Conservation (phyloP, 1,139 yeast species). For the Saccharomycopsis hybrid region DNA sequence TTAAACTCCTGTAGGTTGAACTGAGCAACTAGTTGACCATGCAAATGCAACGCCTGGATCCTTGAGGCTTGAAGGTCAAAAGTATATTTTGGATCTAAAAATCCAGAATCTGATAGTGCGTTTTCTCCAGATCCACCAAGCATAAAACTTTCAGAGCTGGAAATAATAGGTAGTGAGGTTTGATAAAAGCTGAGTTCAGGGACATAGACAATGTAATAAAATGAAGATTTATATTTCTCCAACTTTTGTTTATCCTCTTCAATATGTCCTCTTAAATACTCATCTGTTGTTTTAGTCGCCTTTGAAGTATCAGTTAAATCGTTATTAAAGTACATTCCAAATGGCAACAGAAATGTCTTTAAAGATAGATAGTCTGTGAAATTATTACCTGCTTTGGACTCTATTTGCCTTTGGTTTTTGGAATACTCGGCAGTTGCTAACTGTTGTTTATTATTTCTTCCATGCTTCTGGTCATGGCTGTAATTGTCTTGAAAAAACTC, state of each 20-base stretch:
- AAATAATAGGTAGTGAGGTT: conserved; percentile 19
- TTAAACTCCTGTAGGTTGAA: conserved; percentile 1
- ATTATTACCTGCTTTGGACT: neutral
- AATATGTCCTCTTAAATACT: conserved; percentile 7
- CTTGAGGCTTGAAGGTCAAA: conserved; percentile 19
- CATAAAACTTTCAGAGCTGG: conserved; percentile 6
- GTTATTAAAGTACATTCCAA: conserved; percentile 14
- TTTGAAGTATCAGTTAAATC: neutral
- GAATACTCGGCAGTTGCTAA: too few relatives aligned
- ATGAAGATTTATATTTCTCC: conserved; percentile 15
- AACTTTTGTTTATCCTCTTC: conserved; percentile 16
- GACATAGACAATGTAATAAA: conserved; percentile 15
- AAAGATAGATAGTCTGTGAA: conserved; percentile 5
- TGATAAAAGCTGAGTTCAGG: conserved; percentile 19
- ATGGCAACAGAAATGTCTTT: conserved; percentile 16
- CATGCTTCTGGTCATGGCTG: neutral
- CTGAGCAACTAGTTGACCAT: conserved; percentile 13
- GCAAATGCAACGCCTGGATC: conserved; percentile 17
- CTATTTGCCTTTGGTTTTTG: too few relatives aligned
- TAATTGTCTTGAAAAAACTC: conserved; percentile 15
- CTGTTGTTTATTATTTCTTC: too few relatives aligned
- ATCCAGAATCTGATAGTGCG: conserved; percentile 13
- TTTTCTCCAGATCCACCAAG: neutral
- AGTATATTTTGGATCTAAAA: conserved; percentile 19
- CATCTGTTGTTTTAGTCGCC: conserved; percentile 3